These are phyloP conservation scores for Clitopilus hobsonii DNA, from an alignment of 768 basidiomycete species.

Conservation along the genomic window DNA sequence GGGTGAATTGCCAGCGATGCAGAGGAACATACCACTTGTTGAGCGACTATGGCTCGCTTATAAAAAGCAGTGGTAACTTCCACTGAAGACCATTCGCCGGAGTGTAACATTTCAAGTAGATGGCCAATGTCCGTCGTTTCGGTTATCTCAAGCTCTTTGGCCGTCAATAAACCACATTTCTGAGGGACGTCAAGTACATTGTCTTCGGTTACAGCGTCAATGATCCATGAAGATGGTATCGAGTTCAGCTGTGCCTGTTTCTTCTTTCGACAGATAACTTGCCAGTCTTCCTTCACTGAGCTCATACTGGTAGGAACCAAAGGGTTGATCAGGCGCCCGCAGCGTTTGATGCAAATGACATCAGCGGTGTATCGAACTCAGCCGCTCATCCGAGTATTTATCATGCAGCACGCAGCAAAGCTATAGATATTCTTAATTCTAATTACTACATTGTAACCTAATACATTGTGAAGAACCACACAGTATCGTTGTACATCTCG, in stretches of 20 bases:
- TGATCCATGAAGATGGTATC: conserved; percentile 54
- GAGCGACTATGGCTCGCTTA: conserved; percentile 64
- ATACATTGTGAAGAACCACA: too few relatives aligned
- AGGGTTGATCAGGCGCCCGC: neutral
- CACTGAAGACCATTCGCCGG: conserved; percentile 46
- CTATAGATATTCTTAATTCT: too few relatives aligned
- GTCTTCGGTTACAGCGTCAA: conserved; percentile 31
- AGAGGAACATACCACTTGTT: conserved; percentile 46
- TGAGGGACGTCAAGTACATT: conserved; percentile 48
- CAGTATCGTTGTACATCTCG: too few relatives aligned
- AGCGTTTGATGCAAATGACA: neutral
- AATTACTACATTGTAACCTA: too few relatives aligned
- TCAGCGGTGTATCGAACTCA: too few relatives aligned
- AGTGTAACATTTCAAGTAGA: conserved; percentile 42
- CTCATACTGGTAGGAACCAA: neutral
- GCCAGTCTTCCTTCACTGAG: conserved; percentile 14
- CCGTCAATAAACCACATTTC: conserved; percentile 45
- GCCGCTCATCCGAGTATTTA: too few relatives aligned
- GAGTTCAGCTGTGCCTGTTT: conserved; percentile 42
- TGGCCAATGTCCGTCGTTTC: conserved; percentile 34
- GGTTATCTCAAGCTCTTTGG: conserved; percentile 58
- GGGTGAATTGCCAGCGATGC: neutral
- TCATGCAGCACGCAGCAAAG: too few relatives aligned
- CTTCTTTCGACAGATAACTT: conserved; percentile 25
- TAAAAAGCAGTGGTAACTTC: conserved; percentile 59